phyloP scores from a whole-genome alignment of 257 asterid genomes.

The Ehretia macrophylla region DNA sequence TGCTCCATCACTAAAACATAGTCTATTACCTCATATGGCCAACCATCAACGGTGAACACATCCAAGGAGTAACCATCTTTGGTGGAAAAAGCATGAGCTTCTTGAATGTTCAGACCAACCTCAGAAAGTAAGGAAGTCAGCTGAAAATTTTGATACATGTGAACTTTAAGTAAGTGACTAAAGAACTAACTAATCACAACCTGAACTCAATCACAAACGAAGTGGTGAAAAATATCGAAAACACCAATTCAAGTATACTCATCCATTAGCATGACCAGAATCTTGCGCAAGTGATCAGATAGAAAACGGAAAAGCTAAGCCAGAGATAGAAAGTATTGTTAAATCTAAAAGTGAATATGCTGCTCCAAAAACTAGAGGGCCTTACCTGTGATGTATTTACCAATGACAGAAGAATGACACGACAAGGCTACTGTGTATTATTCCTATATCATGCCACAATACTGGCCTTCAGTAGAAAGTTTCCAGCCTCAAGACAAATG shows the following conservation, averaged over 20 bases:
- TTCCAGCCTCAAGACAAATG: too few relatives aligned
- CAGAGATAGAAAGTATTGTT: background rate
- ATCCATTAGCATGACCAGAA: background rate
- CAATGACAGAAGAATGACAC: too few relatives aligned
- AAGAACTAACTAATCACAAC: background rate
- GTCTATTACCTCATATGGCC: slow-evolving; percentile 59
- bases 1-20: background rate
- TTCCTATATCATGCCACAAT: too few relatives aligned
- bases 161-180: background rate
- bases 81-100: slow-evolving; percentile 96
- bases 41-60: slow-evolving; percentile 81
- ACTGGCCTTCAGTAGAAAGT: too few relatives aligned
- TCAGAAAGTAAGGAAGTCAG: slow-evolving; percentile 76
- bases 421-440: too few relatives aligned
- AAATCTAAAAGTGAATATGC: too few relatives aligned
- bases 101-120: slow-evolving; percentile 94
- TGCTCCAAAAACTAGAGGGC: too few relatives aligned
- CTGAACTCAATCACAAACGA: background rate
- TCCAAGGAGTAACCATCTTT: slow-evolving; percentile 88
- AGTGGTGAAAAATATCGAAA: background rate
- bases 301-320: background rate
- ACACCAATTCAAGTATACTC: background rate
- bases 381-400: too few relatives aligned
- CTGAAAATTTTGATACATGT: slow-evolving; percentile 34
- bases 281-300: background rate